Conservation (phyloP, 106 monocot genomes). For the Dendrobium officinale region DNA sequence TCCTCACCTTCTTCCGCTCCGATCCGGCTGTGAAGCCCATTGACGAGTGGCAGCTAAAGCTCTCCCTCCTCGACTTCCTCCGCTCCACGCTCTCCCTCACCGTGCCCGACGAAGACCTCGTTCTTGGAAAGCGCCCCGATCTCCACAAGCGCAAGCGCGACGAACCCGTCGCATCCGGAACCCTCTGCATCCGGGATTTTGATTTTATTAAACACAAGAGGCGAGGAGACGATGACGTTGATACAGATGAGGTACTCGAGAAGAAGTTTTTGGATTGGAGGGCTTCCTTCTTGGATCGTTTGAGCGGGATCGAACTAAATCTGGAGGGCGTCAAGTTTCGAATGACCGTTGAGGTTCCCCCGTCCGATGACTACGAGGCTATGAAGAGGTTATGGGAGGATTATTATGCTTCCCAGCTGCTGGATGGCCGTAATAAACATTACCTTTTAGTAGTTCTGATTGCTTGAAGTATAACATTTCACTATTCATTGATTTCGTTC, state of each 20-base stretch:
- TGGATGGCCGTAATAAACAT: constrained; percentile 25
- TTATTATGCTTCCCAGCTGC: constrained; percentile 35
- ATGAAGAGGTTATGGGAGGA: constrained; percentile 84
- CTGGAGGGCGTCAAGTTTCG: constrained; percentile 81
- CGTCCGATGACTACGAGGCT: constrained; percentile 57
- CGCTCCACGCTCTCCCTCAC: constrained; percentile 43
- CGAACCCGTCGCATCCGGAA: constrained; percentile 75
- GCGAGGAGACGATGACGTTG: not conserved
- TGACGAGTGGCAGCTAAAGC: constrained; percentile 89
- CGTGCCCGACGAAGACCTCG: constrained; percentile 58
- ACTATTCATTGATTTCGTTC: not conserved
- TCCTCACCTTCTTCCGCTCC: constrained; percentile 84
- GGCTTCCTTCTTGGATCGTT: constrained; percentile 30
- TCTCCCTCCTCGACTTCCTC: constrained; percentile 74
- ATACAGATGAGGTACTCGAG: constrained; percentile 17
- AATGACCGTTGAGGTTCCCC: constrained; percentile 48
- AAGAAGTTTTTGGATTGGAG: constrained; percentile 67
- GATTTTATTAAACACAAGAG: constrained; percentile 30
- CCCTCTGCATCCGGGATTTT: constrained; percentile 61
- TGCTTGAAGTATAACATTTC: not conserved
- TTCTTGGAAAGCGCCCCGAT: constrained; percentile 49
- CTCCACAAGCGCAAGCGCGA: constrained; percentile 80
- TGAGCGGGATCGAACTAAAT: constrained; percentile 74
- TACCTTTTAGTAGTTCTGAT: not conserved
- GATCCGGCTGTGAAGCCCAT: constrained; percentile 70